Conservation (phyloP, 78 protist genomes). For the Mantamonas sphyraenae region DNA sequence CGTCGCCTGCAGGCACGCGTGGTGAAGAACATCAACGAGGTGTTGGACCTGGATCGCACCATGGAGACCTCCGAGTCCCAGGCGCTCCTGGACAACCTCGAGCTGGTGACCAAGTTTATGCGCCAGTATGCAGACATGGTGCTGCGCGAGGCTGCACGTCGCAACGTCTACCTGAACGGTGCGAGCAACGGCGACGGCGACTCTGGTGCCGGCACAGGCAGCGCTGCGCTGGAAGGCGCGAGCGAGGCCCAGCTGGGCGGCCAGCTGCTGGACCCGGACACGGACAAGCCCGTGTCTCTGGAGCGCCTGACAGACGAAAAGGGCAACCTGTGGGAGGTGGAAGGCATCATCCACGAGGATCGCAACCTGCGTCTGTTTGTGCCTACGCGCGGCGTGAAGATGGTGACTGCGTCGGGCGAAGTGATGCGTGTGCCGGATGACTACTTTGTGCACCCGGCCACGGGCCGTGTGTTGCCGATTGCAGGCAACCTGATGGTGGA, state of each 20-base stretch:
- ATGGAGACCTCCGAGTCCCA: not conserved
- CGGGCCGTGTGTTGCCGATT: conserved; percentile 2
- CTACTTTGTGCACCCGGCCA: not conserved
- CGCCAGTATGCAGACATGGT: too few relatives aligned
- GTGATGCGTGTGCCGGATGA: not conserved
- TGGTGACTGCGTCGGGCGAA: not conserved
- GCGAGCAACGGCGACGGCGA: not conserved
- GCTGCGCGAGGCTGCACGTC: not conserved
- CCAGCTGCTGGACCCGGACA: not conserved
- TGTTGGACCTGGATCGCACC: too few relatives aligned
- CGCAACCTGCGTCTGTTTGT: not conserved
- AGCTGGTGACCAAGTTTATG: not conserved
- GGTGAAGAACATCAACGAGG: too few relatives aligned
- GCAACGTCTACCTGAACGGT: not conserved
- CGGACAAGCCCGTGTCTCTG: not conserved
- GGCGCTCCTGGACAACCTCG: not conserved
- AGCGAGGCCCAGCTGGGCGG: not conserved
- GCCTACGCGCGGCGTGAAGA: not conserved
- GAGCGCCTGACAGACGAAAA: not conserved
- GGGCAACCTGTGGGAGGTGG: too few relatives aligned
- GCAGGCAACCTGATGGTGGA: not conserved
- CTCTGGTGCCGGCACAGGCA: not conserved
- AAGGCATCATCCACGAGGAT: not conserved
- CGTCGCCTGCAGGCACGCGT: too few relatives aligned
- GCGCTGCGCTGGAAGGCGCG: not conserved